Evolutionary conservation across 73 alveolate genomes (phyloP).

Genomic region (Symbiodinium pilosum): DNA sequence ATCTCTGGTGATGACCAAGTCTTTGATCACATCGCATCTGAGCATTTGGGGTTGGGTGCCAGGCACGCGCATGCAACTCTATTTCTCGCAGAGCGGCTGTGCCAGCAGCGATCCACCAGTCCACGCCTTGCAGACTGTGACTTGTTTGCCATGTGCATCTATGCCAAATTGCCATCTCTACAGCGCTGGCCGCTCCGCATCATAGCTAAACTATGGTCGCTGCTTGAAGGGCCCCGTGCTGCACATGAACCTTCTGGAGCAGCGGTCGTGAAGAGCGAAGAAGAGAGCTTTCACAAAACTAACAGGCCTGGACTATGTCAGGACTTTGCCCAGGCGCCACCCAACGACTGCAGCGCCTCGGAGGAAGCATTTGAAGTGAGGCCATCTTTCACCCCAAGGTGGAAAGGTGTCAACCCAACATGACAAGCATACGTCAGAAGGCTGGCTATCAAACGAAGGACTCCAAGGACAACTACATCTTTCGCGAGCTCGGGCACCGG

Average conservation of each 20-base stretch:
- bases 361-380: not conserved
- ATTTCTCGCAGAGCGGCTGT: not conserved
- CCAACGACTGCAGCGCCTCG: conserved; percentile 55
- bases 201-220: not conserved
- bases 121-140: not conserved
- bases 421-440: not conserved
- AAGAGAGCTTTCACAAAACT: not conserved
- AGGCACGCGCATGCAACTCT: not conserved
- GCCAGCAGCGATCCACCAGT: conserved; percentile 9
- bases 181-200: too few relatives aligned
- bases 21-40: not conserved
- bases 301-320: conserved; percentile 28
- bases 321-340: conserved; percentile 62
- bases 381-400: not conserved
- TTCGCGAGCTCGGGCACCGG: not conserved
- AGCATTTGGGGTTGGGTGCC: not conserved
- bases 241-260: not conserved
- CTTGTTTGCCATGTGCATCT: too few relatives aligned
- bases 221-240: not conserved
- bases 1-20: not conserved
- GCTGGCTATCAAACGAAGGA: too few relatives aligned
- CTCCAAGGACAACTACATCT: too few relatives aligned
- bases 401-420: too few relatives aligned
- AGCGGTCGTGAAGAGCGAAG: not conserved
- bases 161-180: too few relatives aligned